Evolutionary conservation across 306 rosid species (phyloP).

Genomic region (Acacia acuminata): DNA sequence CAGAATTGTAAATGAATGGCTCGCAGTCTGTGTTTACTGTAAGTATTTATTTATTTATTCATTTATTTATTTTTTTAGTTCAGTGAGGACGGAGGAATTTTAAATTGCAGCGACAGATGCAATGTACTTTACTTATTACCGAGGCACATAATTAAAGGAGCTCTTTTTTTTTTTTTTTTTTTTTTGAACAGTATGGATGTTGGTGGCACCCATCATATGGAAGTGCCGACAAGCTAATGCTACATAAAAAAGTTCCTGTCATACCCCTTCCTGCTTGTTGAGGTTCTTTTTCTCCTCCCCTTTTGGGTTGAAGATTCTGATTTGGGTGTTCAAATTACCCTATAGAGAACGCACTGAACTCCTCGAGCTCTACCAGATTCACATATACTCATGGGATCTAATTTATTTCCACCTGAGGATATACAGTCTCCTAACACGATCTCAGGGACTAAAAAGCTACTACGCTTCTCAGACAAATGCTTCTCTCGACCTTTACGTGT

Average conservation of each 20-base stretch:
- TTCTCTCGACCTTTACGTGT: neutral
- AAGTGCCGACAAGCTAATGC: conserved; percentile 55
- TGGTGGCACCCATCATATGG: conserved; percentile 81
- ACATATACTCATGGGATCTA: conserved; percentile 25
- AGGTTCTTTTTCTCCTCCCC: neutral
- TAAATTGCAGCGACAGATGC: neutral
- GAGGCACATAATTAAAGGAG: conserved; percentile 4
- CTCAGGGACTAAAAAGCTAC: neutral
- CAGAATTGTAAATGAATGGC: conserved; percentile 94
- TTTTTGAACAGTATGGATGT: conserved; percentile 80
- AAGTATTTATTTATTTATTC: conserved; percentile 37
- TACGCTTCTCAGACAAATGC: neutral
- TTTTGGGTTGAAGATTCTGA: conserved; percentile 21
- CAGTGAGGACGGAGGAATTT: neutral
- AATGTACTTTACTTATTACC: neutral
- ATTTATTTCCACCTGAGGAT: conserved; percentile 15
- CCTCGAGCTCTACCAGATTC: conserved; percentile 23
- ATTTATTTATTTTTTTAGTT: too few relatives aligned
- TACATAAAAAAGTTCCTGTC: conserved; percentile 18
- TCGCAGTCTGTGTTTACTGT: conserved; percentile 94
- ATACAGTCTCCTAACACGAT: conserved; percentile 9
- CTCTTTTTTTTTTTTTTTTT: neutral
- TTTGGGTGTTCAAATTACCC: conserved; percentile 24
- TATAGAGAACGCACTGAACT: conserved; percentile 28
- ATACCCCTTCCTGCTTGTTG: conserved; percentile 18